Evolutionary conservation across 1,284 basidiomycete genomes (phyloP), one percentile per base, ranked within the genome.

Genomic region (Trametes polyzona): DNA sequence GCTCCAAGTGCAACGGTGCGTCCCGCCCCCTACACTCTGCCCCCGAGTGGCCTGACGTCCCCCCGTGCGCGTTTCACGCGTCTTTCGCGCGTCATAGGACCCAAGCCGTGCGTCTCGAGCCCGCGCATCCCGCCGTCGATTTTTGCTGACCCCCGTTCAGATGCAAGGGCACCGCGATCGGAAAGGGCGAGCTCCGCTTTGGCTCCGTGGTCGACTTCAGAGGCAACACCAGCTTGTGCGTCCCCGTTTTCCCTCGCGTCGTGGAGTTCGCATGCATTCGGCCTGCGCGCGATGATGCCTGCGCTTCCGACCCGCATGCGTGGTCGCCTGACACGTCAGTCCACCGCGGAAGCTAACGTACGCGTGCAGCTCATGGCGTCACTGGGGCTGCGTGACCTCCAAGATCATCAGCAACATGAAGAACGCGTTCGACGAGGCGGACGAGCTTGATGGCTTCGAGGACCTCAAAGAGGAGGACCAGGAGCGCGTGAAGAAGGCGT

Each of bases 1-100:
- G 93, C 53, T 79, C 94, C 21, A 88, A 86, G 71, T 96, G 93
- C 78, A 94, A 92, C 78, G 93, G 93, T 89, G 56, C 55, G 80
- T 73, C 43, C 42, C 42, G 24, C 50, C 58, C 62, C 63, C 55
- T 47, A 60, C 60, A 51, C 59, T 55, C 46, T 61, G 65, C 59
- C 55, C 58, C 43, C 35, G 26, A 23, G 36, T 46, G 47, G 43
- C 47, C 51, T 50, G 51, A 62, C 48, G 41, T 62, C 58, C 55
- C 64, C 66, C 59, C 66, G 62, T 59, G 57, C 66, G 65, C 64
- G 67, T 65, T 67, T 67, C 61, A 60, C 66, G 70, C 69, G 65
- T 64, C 61, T 61, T 58, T 65, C 48, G 52, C 57, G 50, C 52
- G 56, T 63, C 48, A 27, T 70, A 90, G 93, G 93, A 33, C 83